Evolutionary conservation across 306 rosid genomes (phyloP), one percentile per base, ranked within the genome.

Genomic region (Vachellia collinsii): DNA sequence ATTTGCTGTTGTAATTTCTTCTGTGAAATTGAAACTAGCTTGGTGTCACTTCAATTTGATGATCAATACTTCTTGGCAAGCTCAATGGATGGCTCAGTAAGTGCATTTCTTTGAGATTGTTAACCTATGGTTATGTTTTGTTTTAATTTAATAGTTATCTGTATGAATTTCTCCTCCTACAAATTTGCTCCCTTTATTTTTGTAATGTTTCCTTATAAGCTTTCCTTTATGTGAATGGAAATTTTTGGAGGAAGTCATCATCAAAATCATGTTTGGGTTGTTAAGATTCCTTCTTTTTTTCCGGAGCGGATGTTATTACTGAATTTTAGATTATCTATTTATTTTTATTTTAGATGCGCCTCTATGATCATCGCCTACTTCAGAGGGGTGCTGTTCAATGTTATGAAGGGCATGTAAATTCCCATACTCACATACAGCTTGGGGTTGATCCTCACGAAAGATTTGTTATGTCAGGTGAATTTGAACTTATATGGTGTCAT

Each of bases 1-100:
- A 4, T 4, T 38, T 38, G 42, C 42, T 38, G 6, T 43, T 43
- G 74, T 77, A 46, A 67, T 72, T 72, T 75, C 72, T 83, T 77
- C 51, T 77, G 50, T 83, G 77, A 82, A 9, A 76, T 80, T 79
- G 77, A 47, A 68, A 41, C 65, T 83, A 94, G 97, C 84, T 78
- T 94, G 91, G 85, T 77, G 41, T 85, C 98, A 11, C 98, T 94
- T 88, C 87, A 86, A 80, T 90, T 48, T 69, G 97, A 92, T 79
- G 97, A 94, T 71, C 88, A 89, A 77, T 92, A 94, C 88, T 91
- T 91, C 87, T 79, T 94, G 87, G 94, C 97, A 69, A 92, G 98
- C 91, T 90, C 98, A 83, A 88, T 94, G 98, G 97, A 94, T 69
- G 98, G 98, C 85, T 81, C 94, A 92, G 97, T 92, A 76, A 86